Conservation (phyloP, 2,329 filamentous ascomycete genomes). For the Myriosclerotinia scirpicola region DNA sequence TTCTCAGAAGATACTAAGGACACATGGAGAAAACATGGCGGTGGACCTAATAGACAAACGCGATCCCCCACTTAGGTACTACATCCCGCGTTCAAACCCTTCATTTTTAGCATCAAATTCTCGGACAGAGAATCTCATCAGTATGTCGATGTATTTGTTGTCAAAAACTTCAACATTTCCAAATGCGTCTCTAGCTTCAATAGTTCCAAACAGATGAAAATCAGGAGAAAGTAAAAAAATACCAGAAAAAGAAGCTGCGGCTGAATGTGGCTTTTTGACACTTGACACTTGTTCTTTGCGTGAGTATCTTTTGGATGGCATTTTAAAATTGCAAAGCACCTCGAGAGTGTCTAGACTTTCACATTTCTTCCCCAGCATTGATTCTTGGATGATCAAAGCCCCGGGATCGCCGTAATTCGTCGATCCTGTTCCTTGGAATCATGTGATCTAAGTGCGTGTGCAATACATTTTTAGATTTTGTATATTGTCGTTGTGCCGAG, state of each 20-base stretch:
- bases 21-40: neutral
- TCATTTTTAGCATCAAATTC: no score
- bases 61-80: neutral
- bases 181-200: neutral
- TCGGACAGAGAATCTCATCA: neutral
- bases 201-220: neutral
- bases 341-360: neutral
- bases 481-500: no score
- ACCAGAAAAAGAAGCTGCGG: neutral
- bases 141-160: neutral
- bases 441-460: no score
- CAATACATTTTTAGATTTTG: no score
- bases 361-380: no score
- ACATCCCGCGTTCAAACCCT: neutral
- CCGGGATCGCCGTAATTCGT: no score
- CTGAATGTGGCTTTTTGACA: constrained; percentile 11
- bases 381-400: no score
- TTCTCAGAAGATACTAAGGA: neutral
- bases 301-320: no score
- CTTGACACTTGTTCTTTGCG: no score
- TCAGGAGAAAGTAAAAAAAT: neutral
- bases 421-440: no score
- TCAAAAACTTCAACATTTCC: constrained; percentile 13
- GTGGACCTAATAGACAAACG: neutral
- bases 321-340: constrained; percentile 1